Evolutionary conservation across 257 asterid genomes (phyloP), one percentile per base, ranked within the genome.

Genomic region (Thymus quinquecostatus): DNA sequence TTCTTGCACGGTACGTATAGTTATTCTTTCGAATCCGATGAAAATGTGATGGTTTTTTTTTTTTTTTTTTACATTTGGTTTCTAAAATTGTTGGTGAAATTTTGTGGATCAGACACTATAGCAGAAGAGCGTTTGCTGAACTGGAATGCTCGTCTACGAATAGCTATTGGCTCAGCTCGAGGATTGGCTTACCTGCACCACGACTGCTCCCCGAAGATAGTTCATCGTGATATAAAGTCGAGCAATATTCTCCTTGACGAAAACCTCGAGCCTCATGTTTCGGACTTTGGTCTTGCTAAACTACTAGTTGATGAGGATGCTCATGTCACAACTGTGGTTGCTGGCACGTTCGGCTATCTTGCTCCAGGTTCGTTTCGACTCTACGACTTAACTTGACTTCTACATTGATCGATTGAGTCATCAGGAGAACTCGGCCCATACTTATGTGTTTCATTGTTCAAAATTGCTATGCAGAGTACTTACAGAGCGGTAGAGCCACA

Each of bases 251-350:
- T 94, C 41, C 99, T 94, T 8, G 95, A 94, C 67, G 99, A 88
- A 79, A 89, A 91, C 70, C 88, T 91, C 14, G 97, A 91, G 82
- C 96, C 99, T 54, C 96, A 75, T 63, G 97, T 94, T 72, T 89
- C 98, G 0, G 99, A 94, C 78, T 94, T 94, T 70, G 99, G 99
- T 7, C 99, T 91, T 59, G 99, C 99, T 12, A 91, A 94, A 72
- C 92, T 94, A 14, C 78, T 94, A 83, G 96, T 91, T 0, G 98
- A 94, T 10, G 99, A 92, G 79, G 97, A 94, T 64, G 89, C 95
- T 66, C 99, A 94, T 80, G 93, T 94, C 55, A 94, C 98, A 9
- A 94, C 98, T 13, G 98, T 93, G 41, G 98, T 93, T 71, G 98
- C 98, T 0, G 98, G 98, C 70, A 93, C 98, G 34, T 93, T 93